A percentile compares a stretch with the other conserved stretches of the same genome.
Evolutionary conservation across 1,284 basidiomycete species (phyloP).

Genomic region (Heliocybe sulcata): DNA sequence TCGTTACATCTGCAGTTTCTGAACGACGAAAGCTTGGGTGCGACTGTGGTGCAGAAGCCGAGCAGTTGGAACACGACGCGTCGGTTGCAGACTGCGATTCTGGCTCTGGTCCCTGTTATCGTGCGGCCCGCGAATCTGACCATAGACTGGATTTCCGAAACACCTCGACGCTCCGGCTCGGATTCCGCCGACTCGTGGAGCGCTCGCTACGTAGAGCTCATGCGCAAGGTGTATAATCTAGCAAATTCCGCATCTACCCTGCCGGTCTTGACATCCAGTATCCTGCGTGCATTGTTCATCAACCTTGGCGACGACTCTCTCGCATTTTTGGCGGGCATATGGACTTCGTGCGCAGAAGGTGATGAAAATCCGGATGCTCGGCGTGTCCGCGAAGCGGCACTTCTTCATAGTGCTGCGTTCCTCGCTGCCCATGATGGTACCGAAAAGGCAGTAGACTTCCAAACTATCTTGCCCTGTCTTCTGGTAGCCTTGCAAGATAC

Average conservation of each 20-base stretch:
- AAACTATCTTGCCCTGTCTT: slow-evolving; percentile 77
- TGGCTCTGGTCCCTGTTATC: slow-evolving; percentile 40
- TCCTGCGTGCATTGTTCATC: slow-evolving; percentile 64
- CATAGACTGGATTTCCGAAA: neutral
- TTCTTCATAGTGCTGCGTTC: slow-evolving; percentile 70
- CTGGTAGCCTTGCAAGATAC: slow-evolving; percentile 58
- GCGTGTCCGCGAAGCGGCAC: slow-evolving; percentile 34
- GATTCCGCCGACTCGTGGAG: slow-evolving; percentile 20
- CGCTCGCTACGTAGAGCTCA: slow-evolving; percentile 43
- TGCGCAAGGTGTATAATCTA: slow-evolving; percentile 55
- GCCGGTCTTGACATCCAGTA: slow-evolving; percentile 38
- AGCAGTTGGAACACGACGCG: slow-evolving; percentile 45
- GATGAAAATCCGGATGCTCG: slow-evolving; percentile 17
- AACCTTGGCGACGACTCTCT: slow-evolving; percentile 67
- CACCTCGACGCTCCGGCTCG: slow-evolving; percentile 6
- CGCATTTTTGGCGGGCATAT: slow-evolving; percentile 75
- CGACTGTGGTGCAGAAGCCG: slow-evolving; percentile 48
- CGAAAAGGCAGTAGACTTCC: slow-evolving; percentile 69
- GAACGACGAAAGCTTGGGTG: slow-evolving; percentile 35
- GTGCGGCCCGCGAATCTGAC: slow-evolving; percentile 28
- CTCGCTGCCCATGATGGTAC: slow-evolving; percentile 62
- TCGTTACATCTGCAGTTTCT: slow-evolving; percentile 27
- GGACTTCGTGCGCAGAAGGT: slow-evolving; percentile 30
- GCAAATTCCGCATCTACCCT: slow-evolving; percentile 45
- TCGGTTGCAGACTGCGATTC: slow-evolving; percentile 48